Evolutionary conservation across 352 stramenopile species (phyloP).

Genomic region (Pythium sukuiense): DNA sequence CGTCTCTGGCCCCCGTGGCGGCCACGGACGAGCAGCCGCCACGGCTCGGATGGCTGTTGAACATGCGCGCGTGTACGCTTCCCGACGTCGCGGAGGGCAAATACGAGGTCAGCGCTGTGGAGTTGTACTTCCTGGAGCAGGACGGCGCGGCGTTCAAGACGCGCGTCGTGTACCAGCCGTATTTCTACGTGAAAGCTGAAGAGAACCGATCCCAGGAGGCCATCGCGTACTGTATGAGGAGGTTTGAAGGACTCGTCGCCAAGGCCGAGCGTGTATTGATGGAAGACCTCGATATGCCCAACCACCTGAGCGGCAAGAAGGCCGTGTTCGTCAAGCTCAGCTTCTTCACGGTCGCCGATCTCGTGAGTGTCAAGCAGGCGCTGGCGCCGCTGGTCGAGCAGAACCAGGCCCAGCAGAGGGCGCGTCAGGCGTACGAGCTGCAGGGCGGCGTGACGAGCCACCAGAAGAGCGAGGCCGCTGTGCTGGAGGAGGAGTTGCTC

Average conservation of each 20-base stretch:
- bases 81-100: conserved; percentile 58
- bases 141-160: conserved; percentile 95
- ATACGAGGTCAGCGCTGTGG: conserved; percentile 87
- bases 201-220: conserved; percentile 66
- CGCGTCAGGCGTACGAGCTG: conserved; percentile 69
- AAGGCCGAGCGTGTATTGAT: conserved; percentile 71
- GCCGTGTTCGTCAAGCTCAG: conserved; percentile 89
- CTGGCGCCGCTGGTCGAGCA: conserved; percentile 57
- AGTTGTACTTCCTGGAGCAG: conserved; percentile 96
- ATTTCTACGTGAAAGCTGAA: conserved; percentile 94
- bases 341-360: conserved; percentile 80
- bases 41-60: conserved; percentile 73
- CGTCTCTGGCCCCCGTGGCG: neutral
- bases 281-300: conserved; percentile 91
- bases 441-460: conserved; percentile 31
- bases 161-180: conserved; percentile 94
- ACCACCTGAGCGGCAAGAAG: conserved; percentile 88
- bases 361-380: conserved; percentile 68
- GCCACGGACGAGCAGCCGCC: conserved; percentile 17
- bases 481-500: conserved; percentile 29
- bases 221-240: conserved; percentile 74
- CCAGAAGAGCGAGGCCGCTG: conserved; percentile 20
- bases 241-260: conserved; percentile 87
- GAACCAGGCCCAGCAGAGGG: conserved; percentile 64
- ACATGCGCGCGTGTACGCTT: conserved; percentile 61